These are phyloP conservation scores for Nigrograna mackinnonii DNA, from an alignment of 2,329 filamentous ascomycete genomes.

Conservation along the genomic window DNA sequence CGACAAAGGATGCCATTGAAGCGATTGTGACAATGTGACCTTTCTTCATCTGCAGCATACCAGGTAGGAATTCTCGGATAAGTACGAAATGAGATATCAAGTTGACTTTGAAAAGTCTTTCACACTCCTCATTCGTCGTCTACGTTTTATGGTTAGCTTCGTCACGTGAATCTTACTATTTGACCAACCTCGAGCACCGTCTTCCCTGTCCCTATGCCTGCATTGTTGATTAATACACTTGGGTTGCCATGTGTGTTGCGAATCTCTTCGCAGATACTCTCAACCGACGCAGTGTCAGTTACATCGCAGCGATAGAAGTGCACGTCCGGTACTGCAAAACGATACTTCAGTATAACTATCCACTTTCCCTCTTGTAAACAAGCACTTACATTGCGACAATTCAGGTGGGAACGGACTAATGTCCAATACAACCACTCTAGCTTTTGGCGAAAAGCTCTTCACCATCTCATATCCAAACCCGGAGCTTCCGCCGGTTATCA, in stretches of 20 bases:
- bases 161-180: not conserved
- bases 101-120: slow-evolving; percentile 33
- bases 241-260: slow-evolving; percentile 22
- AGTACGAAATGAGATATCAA: slow-evolving; percentile 30
- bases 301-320: slow-evolving; percentile 31
- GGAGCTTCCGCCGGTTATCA: slow-evolving; percentile 32
- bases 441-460: slow-evolving; percentile 21
- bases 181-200: slow-evolving; percentile 20
- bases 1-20: slow-evolving; percentile 30
- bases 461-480: slow-evolving; percentile 36
- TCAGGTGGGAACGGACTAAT: slow-evolving; percentile 23
- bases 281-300: slow-evolving; percentile 17
- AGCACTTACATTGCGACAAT: slow-evolving; percentile 10
- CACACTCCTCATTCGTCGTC: slow-evolving; percentile 25
- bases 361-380: not conserved
- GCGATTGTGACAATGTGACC: slow-evolving; percentile 34
- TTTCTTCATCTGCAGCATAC: slow-evolving; percentile 30
- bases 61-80: slow-evolving; percentile 32
- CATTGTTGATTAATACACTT: slow-evolving; percentile 36
- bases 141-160: slow-evolving; percentile 6
- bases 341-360: not conserved
- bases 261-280: slow-evolving; percentile 22
- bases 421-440: slow-evolving; percentile 28
- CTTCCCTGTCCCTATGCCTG: slow-evolving; percentile 25
- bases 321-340: slow-evolving; percentile 19